Evolutionary conservation across 2,329 filamentous ascomycete genomes (phyloP), one percentile per base, ranked within the genome.

Genomic region (Trichoderma simmonsii): DNA sequence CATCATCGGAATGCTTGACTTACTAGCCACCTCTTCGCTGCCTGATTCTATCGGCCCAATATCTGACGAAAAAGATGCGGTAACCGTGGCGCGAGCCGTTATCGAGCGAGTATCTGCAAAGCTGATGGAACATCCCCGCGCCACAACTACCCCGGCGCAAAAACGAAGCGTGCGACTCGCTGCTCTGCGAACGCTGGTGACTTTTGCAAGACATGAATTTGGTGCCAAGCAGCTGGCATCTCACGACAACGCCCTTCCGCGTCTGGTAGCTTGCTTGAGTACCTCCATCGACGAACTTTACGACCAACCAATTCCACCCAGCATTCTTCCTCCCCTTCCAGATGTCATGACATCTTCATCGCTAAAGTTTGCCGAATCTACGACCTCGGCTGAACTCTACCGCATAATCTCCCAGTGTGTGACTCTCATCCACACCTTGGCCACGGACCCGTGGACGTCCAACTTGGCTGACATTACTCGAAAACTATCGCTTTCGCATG

Each of bases 231-330:
- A 92, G 60, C 86, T 98, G 9, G 92, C 91, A 0, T 82, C 84
- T 6, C 92, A 96, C 79, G 86, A 87, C 3, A 88, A 87, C 54
- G 90, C 90, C 14, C 88, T 97, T 18, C 93, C 93, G 1, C 89
- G 93, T 3, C 83, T 97, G 0, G 90, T 97, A 30, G 88, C 90
- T 30, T 89, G 92, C 4, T 79, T 89, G 15, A 84, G 83, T 65
- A 82, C 81, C 59, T 89, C 95, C 66, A 91, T 96, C 72, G 92
- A 94, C 74, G 89, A 92, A 74, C 82, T 98, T 24, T 92, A 94
- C 78, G 87, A 92, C 72, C 80, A 88, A 14, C 77, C 80, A 2
- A 79, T 88, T 15, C 82, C 74, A 71, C 84, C 73, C 74, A 86
- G 62, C 81, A 84, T 79, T 78, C 80, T 80, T 3, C 75, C 78